Conservation (phyloP, 129 eudicot genomes). For the Solidago caesia region DNA sequence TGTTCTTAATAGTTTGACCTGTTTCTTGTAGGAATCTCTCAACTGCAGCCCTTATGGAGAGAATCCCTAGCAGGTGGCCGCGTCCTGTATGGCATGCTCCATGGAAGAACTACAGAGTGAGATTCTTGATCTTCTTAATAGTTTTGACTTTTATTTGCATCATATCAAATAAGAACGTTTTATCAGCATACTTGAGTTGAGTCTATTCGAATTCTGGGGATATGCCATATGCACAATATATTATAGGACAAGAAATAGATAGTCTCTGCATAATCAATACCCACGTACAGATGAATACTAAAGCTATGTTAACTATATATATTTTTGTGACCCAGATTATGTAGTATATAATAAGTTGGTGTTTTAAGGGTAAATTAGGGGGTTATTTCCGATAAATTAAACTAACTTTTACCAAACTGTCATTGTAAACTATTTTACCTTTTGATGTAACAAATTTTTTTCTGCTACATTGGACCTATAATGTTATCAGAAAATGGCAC, state of each 20-base stretch:
- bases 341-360: conserved; percentile 2
- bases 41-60: conserved; percentile 97
- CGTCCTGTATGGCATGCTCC: conserved; percentile 97
- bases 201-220: not conserved
- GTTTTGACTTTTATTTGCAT: not conserved
- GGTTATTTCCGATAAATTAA: not conserved
- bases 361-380: not conserved
- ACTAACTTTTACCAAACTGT: no score
- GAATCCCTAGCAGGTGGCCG: conserved; percentile 99
- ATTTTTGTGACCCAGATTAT: not conserved
- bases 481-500: no score
- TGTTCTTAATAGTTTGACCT: conserved; percentile 9
- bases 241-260: not conserved
- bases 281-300: conserved; percentile 5
- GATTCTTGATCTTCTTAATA: conserved; percentile 17
- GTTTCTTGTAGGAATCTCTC: conserved; percentile 56
- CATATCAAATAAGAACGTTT: not conserved
- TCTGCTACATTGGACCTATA: no score
- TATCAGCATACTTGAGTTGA: not conserved
- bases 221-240: not conserved
- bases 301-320: not conserved
- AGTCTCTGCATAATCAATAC: not conserved
- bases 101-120: conserved; percentile 97
- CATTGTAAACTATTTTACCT: no score
- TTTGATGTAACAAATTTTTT: no score